A percentile compares a stretch with the other conserved stretches of the same genome.
phyloP scores from a whole-genome alignment of 495 filamentous ascomycete genomes.

The Sabuloglossum arenarium region DNA sequence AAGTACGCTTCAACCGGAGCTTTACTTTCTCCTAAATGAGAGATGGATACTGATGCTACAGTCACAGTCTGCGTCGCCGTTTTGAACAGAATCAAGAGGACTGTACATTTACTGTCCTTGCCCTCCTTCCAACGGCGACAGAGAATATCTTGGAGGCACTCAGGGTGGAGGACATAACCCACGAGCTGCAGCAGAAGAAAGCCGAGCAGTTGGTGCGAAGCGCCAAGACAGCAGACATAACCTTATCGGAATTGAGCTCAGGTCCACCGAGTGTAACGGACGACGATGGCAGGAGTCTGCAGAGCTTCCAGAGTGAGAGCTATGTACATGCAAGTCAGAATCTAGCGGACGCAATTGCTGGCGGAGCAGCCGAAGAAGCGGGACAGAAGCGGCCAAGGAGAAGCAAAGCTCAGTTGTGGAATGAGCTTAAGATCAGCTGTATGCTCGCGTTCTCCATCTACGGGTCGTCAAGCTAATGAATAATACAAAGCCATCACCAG shows the following conservation, averaged over 20 bases:
- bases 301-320: constrained; percentile 56
- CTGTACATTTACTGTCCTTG: constrained; percentile 93
- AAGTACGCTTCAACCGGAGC: constrained; percentile 39
- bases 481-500: constrained; percentile 54
- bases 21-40: background rate
- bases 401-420: constrained; percentile 85
- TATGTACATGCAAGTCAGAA: constrained; percentile 60
- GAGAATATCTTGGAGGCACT: constrained; percentile 72
- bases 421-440: constrained; percentile 94
- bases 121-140: constrained; percentile 77
- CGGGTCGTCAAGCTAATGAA: constrained; percentile 1
- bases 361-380: constrained; percentile 21
- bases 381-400: constrained; percentile 31
- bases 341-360: background rate
- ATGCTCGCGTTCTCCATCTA: constrained; percentile 1
- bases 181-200: constrained; percentile 87
- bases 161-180: constrained; percentile 72
- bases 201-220: constrained; percentile 47
- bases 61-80: constrained; percentile 59
- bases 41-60: background rate
- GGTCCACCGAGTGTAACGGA: constrained; percentile 61
- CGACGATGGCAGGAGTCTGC: constrained; percentile 60
- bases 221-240: constrained; percentile 24
- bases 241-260: constrained; percentile 36
- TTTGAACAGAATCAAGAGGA: constrained; percentile 99